phyloP scores from a whole-genome alignment of 73 alveolate genomes.

The Paramecium pentaurelia region DNA sequence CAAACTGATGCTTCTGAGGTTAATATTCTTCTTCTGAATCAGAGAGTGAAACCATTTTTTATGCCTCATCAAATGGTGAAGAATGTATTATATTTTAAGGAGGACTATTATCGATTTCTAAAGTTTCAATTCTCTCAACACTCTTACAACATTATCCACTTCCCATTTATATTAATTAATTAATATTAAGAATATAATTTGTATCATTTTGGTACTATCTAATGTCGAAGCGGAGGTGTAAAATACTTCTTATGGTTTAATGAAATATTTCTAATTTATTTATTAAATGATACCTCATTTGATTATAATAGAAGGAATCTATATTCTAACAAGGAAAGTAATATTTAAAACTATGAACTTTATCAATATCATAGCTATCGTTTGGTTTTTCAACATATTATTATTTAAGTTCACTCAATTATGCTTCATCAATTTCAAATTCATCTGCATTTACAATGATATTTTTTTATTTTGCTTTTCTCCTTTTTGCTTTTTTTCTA shows the following conservation, averaged over 20 bases:
- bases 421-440: not conserved
- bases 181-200: not conserved
- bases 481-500: not conserved
- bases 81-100: not conserved
- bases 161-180: conserved; percentile 3
- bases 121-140: not conserved
- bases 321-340: not conserved
- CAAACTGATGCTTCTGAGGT: not conserved
- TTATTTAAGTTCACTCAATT: not conserved
- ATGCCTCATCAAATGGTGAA: not conserved
- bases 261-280: not conserved
- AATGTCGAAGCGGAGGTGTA: not conserved
- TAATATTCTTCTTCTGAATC: conserved; percentile 18
- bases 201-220: not conserved
- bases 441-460: not conserved
- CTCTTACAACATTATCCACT: conserved; percentile 21
- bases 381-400: not conserved
- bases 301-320: not conserved
- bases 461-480: not conserved
- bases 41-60: not conserved
- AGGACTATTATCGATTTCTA: not conserved
- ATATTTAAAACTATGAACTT: not conserved
- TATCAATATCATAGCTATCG: not conserved
- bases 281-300: not conserved
- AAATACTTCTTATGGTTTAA: not conserved